Conservation (phyloP, 768 basidiomycete genomes). For the Daedalea quercina region DNA sequence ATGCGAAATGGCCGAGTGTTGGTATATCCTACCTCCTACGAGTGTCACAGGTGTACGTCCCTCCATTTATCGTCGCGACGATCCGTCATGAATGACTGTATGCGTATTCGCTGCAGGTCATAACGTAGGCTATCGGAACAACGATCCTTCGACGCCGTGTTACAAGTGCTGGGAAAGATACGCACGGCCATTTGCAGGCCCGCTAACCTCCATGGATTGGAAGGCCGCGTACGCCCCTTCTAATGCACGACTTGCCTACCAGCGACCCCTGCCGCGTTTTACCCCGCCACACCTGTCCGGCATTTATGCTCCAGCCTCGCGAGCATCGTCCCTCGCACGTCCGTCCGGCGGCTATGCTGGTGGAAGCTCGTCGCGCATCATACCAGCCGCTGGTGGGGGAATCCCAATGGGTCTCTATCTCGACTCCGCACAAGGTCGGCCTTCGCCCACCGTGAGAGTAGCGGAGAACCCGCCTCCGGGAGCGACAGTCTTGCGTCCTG, state of each 20-base stretch:
- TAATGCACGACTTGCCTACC: conserved; percentile 5
- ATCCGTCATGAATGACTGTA: background rate
- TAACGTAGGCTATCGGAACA: conserved; percentile 70
- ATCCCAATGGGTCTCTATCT: conserved; percentile 15
- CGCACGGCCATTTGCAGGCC: conserved; percentile 52
- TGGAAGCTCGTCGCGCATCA: conserved; percentile 11
- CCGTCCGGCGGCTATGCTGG: conserved; percentile 8
- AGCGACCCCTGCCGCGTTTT: conserved; percentile 18
- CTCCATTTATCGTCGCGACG: background rate
- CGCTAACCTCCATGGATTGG: conserved; percentile 50
- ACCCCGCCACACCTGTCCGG: conserved; percentile 12
- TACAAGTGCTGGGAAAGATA: conserved; percentile 71
- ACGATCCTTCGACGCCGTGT: conserved; percentile 63
- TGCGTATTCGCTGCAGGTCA: conserved; percentile 37
- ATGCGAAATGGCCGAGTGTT: conserved; percentile 54
- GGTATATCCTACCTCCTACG: conserved; percentile 59
- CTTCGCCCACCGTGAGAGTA: conserved; percentile 14
- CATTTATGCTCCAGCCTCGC: background rate
- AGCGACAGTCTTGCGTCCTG: conserved; percentile 46
- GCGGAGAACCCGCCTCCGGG: conserved; percentile 29
- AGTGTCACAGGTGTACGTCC: conserved; percentile 62
- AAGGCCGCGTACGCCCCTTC: conserved; percentile 1
- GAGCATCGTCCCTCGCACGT: background rate
- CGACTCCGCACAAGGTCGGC: conserved; percentile 9
- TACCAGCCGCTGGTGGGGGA: conserved; percentile 16